A percentile compares a stretch with the other conserved stretches of the same genome.
Evolutionary conservation across 176 grass and related monocot species (phyloP).

Genomic region (Thalia dealbata): DNA sequence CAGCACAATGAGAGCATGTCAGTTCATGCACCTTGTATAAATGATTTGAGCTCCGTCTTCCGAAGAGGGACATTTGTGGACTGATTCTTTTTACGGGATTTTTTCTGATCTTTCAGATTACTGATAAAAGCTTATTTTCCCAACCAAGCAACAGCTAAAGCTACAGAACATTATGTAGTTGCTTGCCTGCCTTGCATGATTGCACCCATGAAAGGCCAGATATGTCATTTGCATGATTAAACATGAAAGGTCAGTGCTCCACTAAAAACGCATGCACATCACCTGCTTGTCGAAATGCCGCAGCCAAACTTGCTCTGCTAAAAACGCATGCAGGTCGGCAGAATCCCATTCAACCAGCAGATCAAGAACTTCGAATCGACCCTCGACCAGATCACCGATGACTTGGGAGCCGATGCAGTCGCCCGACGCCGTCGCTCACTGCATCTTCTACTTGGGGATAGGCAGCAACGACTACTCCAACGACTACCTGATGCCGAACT

Average conservation of each 20-base stretch:
- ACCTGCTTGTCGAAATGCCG: neutral
- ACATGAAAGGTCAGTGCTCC: too few species aligned
- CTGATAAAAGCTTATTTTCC: neutral
- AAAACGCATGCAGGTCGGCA: constrained; percentile 35
- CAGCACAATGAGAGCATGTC: neutral
- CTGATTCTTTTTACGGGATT: neutral
- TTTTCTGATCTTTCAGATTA: neutral
- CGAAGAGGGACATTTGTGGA: neutral
- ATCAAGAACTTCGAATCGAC: constrained; percentile 81
- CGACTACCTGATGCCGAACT: constrained; percentile 97
- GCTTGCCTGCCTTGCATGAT: too few species aligned
- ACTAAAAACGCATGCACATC: too few species aligned
- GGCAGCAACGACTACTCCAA: constrained; percentile 97
- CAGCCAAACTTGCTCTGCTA: too few species aligned
- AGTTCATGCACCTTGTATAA: neutral
- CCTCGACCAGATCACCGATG: constrained; percentile 24
- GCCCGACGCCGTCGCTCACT: constrained; percentile 1
- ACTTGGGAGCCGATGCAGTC: neutral
- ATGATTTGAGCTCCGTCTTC: neutral
- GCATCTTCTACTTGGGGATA: constrained; percentile 89
- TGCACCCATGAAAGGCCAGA: too few species aligned
- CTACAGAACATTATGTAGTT: too few species aligned
- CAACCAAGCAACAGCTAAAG: too few species aligned
- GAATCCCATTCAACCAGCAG: constrained; percentile 80
- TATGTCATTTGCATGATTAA: too few species aligned